Conservation (phyloP, 257 asterid species). For the Solanum ossicruentum region DNA sequence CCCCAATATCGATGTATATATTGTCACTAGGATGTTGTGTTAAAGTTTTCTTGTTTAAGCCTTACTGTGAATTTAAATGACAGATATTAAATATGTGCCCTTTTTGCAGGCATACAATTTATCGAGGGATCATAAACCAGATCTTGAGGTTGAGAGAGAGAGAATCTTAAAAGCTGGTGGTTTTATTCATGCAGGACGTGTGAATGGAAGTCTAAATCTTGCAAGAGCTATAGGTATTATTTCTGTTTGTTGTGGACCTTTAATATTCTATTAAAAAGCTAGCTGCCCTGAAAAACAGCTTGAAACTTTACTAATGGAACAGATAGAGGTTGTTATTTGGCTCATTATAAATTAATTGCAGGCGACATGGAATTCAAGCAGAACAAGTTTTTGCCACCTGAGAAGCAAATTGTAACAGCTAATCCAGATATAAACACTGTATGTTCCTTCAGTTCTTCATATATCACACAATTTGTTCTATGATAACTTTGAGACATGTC, state of each 20-base stretch:
- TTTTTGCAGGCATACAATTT: slow-evolving; percentile 73
- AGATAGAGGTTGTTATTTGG: not conserved
- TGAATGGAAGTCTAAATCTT: slow-evolving; percentile 88
- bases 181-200: slow-evolving; percentile 90
- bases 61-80: not conserved
- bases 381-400: slow-evolving; percentile 83
- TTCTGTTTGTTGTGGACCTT: not conserved
- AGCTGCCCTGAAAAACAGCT: not conserved
- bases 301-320: not conserved
- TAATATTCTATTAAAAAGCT: not conserved
- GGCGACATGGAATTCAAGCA: slow-evolving; percentile 99
- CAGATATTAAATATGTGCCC: not conserved
- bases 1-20: not conserved
- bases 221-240: slow-evolving; percentile 83
- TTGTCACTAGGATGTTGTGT: not conserved
- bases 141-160: slow-evolving; percentile 83
- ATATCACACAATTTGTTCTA: not conserved
- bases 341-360: slow-evolving; percentile 11
- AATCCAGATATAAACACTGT: slow-evolving; percentile 82
- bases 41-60: not conserved
- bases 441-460: slow-evolving; percentile 13
- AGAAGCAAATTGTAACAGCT: slow-evolving; percentile 87
- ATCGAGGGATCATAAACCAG: slow-evolving; percentile 97
- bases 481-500: not conserved
- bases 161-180: slow-evolving; percentile 92